Percentiles rank a stretch among this genome's conserved stretches.
Evolutionary conservation across 2,329 filamentous ascomycete species (phyloP).

Genomic region (Purpureocillium takamizusanense): DNA sequence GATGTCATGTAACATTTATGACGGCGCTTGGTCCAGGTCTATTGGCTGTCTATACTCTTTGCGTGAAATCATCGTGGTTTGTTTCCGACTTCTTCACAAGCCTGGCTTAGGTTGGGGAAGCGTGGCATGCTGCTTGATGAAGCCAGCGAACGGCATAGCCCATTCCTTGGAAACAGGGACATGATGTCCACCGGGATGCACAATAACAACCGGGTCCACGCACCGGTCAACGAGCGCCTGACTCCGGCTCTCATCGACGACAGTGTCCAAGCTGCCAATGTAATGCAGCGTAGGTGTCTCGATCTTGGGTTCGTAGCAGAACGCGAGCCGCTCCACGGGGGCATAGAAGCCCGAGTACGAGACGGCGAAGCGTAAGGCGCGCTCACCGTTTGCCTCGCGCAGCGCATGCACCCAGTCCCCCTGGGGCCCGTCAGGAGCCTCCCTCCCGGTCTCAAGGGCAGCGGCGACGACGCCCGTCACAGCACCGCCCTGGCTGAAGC

Average conservation of each 20-base stretch:
- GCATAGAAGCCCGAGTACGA: slow-evolving; percentile 72
- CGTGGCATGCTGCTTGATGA: slow-evolving; percentile 42
- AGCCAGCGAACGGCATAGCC: slow-evolving; percentile 65
- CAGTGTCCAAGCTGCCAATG: slow-evolving; percentile 74
- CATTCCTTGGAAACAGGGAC: slow-evolving; percentile 77
- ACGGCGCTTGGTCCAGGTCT: slow-evolving; percentile 10
- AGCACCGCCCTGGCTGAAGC: slow-evolving; percentile 75
- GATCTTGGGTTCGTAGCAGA: slow-evolving; percentile 63
- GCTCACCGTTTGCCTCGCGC: slow-evolving; percentile 37
- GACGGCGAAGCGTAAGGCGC: slow-evolving; percentile 59
- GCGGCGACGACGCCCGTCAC: slow-evolving; percentile 64
- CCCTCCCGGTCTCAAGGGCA: slow-evolving; percentile 49
- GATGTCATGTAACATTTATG: slow-evolving; percentile 18
- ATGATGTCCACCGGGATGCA: slow-evolving; percentile 86
- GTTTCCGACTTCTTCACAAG: slow-evolving; percentile 8
- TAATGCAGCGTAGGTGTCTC: slow-evolving; percentile 73
- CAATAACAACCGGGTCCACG: slow-evolving; percentile 41
- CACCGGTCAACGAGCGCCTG: slow-evolving; percentile 58
- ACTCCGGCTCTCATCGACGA: slow-evolving; percentile 72
- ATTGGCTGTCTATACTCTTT: slow-evolving; percentile 5
- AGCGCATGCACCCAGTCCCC: slow-evolving; percentile 34
- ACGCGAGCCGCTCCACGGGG: slow-evolving; percentile 49
- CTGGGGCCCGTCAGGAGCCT: slow-evolving; percentile 16
- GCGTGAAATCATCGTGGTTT: slow-evolving; percentile 6
- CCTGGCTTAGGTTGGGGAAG: slow-evolving; percentile 15